A percentile compares a stretch with the other conserved stretches of the same genome.
Conservation (phyloP, 441 rosid genomes). For the Arabidopsis lyrata region DNA sequence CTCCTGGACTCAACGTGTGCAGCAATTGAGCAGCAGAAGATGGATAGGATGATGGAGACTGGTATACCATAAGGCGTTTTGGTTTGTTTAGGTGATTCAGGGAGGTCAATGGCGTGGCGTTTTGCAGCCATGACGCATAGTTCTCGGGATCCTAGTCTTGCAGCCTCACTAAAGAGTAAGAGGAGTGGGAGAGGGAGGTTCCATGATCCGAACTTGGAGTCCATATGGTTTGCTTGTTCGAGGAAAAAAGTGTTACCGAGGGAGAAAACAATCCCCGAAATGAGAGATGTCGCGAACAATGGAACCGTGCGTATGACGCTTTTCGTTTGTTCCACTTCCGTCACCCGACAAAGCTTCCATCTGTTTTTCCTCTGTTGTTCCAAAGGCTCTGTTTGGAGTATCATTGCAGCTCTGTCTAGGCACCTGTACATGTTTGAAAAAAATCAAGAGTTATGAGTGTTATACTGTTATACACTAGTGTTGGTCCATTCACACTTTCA, state of each 20-base stretch:
- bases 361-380: conserved; percentile 42
- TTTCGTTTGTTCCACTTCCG: conserved; percentile 54
- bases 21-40: conserved; percentile 43
- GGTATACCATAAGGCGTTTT: conserved; percentile 45
- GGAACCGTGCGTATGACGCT: conserved; percentile 40
- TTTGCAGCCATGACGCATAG: conserved; percentile 36
- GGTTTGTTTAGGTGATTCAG: conserved; percentile 20
- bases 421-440: conserved; percentile 32
- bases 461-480: neutral
- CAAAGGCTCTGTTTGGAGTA: conserved; percentile 39
- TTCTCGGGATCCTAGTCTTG: conserved; percentile 35
- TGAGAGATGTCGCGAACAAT: conserved; percentile 42
- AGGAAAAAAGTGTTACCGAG: conserved; percentile 48
- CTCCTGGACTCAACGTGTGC: conserved; percentile 44
- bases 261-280: conserved; percentile 45
- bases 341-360: conserved; percentile 54
- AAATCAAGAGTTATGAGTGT: conserved; percentile 1
- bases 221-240: conserved; percentile 48
- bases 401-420: conserved; percentile 51
- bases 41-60: conserved; percentile 46
- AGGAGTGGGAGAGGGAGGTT: conserved; percentile 47
- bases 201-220: conserved; percentile 40
- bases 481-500: neutral
- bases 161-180: conserved; percentile 41
- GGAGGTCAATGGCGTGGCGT: neutral